phyloP scores from a whole-genome alignment of 2,329 filamentous ascomycete genomes.

The Calonectria pseudoreteaudii region DNA sequence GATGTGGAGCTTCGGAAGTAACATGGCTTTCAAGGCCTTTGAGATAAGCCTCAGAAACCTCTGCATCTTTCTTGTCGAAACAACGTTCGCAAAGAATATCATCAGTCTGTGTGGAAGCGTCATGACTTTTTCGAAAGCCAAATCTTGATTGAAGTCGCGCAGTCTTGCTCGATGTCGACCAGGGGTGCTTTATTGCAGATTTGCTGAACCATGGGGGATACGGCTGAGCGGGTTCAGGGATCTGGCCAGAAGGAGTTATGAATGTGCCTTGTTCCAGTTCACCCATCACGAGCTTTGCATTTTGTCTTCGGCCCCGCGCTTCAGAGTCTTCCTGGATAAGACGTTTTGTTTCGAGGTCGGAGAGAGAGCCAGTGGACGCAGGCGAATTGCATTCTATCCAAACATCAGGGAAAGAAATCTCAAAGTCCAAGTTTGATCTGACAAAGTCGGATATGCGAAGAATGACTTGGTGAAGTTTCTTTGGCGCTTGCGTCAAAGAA shows the following conservation, averaged over 20 bases:
- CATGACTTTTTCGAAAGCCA: not conserved
- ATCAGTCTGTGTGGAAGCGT: not conserved
- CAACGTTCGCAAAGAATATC: not conserved
- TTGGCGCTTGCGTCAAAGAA: not conserved
- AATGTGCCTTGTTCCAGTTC: not conserved
- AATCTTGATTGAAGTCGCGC: not conserved
- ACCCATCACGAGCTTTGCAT: not conserved
- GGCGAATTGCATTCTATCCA: slow-evolving; percentile 19
- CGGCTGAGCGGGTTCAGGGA: too few species aligned
- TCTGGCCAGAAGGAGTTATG: not conserved
- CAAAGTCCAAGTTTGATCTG: not conserved
- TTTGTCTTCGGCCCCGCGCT: not conserved
- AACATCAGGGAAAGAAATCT: slow-evolving; percentile 11
- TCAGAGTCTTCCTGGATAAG: not conserved
- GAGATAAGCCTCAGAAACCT: not conserved
- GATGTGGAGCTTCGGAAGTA: not conserved
- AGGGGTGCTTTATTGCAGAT: too few species aligned
- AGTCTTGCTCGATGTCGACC: not conserved
- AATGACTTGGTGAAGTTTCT: not conserved
- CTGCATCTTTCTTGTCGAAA: not conserved
- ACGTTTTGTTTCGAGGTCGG: not conserved
- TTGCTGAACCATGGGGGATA: not conserved
- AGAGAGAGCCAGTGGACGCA: not conserved
- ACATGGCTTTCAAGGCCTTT: not conserved
- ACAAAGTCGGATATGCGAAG: not conserved